Evolutionary conservation across 306 rosid genomes (phyloP), one percentile per base, ranked within the genome.

Genomic region (Hylodesmum podocarpum): DNA sequence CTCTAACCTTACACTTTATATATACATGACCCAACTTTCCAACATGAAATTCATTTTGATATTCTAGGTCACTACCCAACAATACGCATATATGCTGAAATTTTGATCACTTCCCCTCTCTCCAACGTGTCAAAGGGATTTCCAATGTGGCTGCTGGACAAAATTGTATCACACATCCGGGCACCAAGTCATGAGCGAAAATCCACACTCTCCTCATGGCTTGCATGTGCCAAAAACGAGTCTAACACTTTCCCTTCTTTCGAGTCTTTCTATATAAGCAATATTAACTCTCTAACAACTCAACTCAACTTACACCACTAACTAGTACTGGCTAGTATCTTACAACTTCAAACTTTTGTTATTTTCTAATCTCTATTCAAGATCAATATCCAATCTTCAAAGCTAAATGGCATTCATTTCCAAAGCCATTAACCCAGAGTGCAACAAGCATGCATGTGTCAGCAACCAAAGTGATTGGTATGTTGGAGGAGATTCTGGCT

Each of bases 401-500:
- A 46, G 0, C 3, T n/a, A 47, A 47, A 47, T 16, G 53, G 6
- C 53, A 46, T n/a, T 21, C 21, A n/a, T 47, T 47, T 47, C 55
- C 21, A 16, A 47, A 5, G 22, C 21, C 53, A 46, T 46, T 46
- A n/a, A 15, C 10, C 55, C 11, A 16, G 55, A 3, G 22, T 5
- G 50, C 50, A 44, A 44, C 19, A 44, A 44, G n/a, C 0, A 44
- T 14, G 6, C 19, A 44, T 4, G 5, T 19, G 50, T n/a, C 55
- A n/a, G 6, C 6, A 2, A 16, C 16, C 24, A 15, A 0, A 21
- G 8, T 46, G 53, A n/a, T 46, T 15, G 53, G 6, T 46, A 46
- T n/a, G 21, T 4, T n/a, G n/a, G n/a, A n/a, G 82, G 39, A 2
- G 59, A 16, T 6, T 82, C 75, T 24, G 83, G 78, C 66, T 87